Evolutionary conservation across 169 alveolate genomes (phyloP).

Genomic region (Eimeria maxima): DNA sequence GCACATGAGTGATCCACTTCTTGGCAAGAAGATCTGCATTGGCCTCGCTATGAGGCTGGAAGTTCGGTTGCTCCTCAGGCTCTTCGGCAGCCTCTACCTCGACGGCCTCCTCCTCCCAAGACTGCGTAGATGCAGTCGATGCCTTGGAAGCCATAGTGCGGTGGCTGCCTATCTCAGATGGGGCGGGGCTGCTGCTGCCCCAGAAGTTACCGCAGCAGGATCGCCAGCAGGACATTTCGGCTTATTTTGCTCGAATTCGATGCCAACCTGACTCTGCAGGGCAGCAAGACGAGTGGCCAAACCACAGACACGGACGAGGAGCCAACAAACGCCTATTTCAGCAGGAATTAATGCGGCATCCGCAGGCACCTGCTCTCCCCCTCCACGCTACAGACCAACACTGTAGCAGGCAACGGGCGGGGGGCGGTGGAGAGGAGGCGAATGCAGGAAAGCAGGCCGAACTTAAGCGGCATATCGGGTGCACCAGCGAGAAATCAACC

Average conservation of each 20-base stretch:
- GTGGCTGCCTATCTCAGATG: conserved; percentile 18
- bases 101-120: conserved; percentile 54
- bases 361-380: background rate
- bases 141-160: conserved; percentile 24
- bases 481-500: background rate
- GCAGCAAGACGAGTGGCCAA: too few species aligned
- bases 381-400: background rate
- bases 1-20: conserved; percentile 79
- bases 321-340: background rate
- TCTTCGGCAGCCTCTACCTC: background rate
- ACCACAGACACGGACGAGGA: background rate
- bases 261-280: too few species aligned
- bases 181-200: conserved; percentile 7
- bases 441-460: background rate
- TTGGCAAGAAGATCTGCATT: conserved; percentile 69
- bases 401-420: background rate
- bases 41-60: conserved; percentile 71
- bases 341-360: background rate
- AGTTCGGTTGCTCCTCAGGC: background rate
- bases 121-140: conserved; percentile 35
- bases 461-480: background rate
- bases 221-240: conserved; percentile 47
- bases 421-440: background rate
- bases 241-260: background rate
- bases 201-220: conserved; percentile 65